These are phyloP conservation scores for Pisolithus sp. DNA, from an alignment of 768 basidiomycete genomes.

Conservation along the genomic window DNA sequence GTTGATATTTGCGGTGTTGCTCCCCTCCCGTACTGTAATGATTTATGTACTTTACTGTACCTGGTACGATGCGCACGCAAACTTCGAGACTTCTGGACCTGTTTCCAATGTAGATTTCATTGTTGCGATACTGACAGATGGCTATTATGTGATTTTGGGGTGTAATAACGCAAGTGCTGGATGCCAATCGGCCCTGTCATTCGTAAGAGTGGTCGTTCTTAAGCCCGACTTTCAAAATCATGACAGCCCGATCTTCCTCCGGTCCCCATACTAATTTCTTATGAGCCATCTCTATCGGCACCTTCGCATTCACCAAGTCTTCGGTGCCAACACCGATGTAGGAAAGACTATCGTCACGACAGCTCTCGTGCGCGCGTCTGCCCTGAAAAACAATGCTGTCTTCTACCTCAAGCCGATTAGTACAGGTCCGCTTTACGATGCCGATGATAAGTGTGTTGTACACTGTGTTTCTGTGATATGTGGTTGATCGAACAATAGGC, in stretches of 20 bases:
- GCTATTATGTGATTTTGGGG: no score
- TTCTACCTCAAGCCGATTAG: slow-evolving; percentile 89
- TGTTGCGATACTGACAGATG: slow-evolving; percentile 3
- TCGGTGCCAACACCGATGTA: slow-evolving; percentile 94
- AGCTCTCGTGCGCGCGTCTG: slow-evolving; percentile 77
- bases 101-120: slow-evolving; percentile 15
- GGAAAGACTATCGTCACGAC: slow-evolving; percentile 91
- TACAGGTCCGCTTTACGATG: slow-evolving; percentile 73
- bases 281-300: slow-evolving; percentile 86
- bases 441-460: slow-evolving; percentile 70
- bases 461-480: not conserved
- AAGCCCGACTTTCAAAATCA: no score
- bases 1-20: slow-evolving; percentile 9
- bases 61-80: slow-evolving; percentile 8
- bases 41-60: not conserved
- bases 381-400: slow-evolving; percentile 41
- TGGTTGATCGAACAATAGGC: slow-evolving; percentile 37
- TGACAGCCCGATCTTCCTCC: not conserved
- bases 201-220: no score
- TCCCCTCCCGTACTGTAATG: not conserved
- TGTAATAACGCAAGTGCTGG: no score
- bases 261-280: slow-evolving; percentile 1
- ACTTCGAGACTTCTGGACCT: slow-evolving; percentile 20
- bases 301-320: slow-evolving; percentile 82
- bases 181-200: no score